Evolutionary conservation across 1,284 basidiomycete species (phyloP), one percentile per base, ranked within the genome.

Genomic region (Bjerkandera adusta): DNA sequence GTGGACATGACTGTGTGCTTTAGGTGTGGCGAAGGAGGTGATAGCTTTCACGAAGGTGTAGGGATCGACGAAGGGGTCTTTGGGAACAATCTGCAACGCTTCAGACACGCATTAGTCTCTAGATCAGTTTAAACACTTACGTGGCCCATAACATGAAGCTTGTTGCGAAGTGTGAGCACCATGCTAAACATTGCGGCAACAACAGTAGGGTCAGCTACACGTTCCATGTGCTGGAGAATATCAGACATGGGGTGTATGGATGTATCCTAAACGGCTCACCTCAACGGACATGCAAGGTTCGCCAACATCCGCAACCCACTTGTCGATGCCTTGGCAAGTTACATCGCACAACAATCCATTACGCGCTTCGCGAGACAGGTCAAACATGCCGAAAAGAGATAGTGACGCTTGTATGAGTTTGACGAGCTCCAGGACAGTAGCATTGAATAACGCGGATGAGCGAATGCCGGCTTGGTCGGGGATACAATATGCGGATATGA

Each of bases 11-110:
- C 54, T 49, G 35, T 59, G 52, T 13, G 40, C 33, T 26, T 49
- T 51, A 5, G 36, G 52, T 5, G 61, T 48, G 6, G 48, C 36
- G 46, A 63, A 65, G 13, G 56, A 50, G 10, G 55, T 49, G 29
- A 68, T 47, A 5, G 58, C 57, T 20, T 51, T 51, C 27, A 61
- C 51, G 52, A 89, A 85, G 6, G 68, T 67, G 35, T 73, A 62
- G 2, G 85, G 83, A 47, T 87, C 75, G 30, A 86, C 63, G 59
- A 91, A 89, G 0, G 89, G 88, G 58, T 91, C 88, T 60, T 83
- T 84, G 3, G 87, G 83, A 21, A 84, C 67, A 38, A 72, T 56
- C 66, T 81, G 59, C 36, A 4, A 3, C 36, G 41, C 47, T 11
- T 27, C 46, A 21, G 15, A 20, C n/a, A 47, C 21, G 13, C 20